phyloP scores from a whole-genome alignment of 2,329 filamentous ascomycete genomes.

The Eutypa lata region DNA sequence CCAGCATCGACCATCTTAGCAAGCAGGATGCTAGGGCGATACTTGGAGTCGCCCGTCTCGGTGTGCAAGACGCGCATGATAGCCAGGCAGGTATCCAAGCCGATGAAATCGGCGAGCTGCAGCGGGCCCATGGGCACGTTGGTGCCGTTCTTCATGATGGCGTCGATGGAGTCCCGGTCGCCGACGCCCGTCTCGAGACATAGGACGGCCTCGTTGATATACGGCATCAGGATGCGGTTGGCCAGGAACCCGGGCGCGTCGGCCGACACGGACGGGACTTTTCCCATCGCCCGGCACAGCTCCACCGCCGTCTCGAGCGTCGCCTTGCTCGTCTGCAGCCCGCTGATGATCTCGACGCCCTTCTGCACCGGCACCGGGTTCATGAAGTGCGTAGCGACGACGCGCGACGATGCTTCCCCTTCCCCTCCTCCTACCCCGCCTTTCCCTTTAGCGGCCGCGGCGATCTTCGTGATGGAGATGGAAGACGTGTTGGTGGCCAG shows the following conservation, averaged over 20 bases:
- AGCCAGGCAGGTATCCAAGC: slow-evolving; percentile 88
- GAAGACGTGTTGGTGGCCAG: slow-evolving; percentile 98
- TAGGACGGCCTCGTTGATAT: slow-evolving; percentile 94
- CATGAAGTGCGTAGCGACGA: slow-evolving; percentile 98
- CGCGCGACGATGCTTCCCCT: slow-evolving; percentile 61
- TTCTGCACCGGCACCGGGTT: slow-evolving; percentile 97
- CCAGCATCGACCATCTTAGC: slow-evolving; percentile 97
- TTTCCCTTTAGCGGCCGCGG: slow-evolving; percentile 78
- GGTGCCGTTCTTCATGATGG: slow-evolving; percentile 98
- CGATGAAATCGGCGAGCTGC: slow-evolving; percentile 93
- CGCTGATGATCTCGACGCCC: slow-evolving; percentile 95
- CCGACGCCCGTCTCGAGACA: slow-evolving; percentile 94
- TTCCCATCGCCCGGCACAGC: slow-evolving; percentile 90
- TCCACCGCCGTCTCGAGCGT: slow-evolving; percentile 80
- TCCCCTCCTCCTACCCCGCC: slow-evolving; percentile 55
- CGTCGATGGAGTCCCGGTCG: slow-evolving; percentile 85
- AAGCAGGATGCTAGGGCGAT: slow-evolving; percentile 82
- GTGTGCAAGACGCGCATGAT: slow-evolving; percentile 95
- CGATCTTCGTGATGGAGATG: slow-evolving; percentile 95
- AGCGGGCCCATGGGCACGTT: slow-evolving; percentile 98
- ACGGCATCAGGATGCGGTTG: slow-evolving; percentile 97
- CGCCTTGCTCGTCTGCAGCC: slow-evolving; percentile 80
- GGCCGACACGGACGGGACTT: slow-evolving; percentile 81
- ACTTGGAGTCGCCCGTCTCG: slow-evolving; percentile 94
- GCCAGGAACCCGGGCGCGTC: slow-evolving; percentile 94